Evolutionary conservation across 139 green algal genomes (phyloP), one percentile per base, ranked within the genome.

Genomic region (Haematococcus sp.): DNA sequence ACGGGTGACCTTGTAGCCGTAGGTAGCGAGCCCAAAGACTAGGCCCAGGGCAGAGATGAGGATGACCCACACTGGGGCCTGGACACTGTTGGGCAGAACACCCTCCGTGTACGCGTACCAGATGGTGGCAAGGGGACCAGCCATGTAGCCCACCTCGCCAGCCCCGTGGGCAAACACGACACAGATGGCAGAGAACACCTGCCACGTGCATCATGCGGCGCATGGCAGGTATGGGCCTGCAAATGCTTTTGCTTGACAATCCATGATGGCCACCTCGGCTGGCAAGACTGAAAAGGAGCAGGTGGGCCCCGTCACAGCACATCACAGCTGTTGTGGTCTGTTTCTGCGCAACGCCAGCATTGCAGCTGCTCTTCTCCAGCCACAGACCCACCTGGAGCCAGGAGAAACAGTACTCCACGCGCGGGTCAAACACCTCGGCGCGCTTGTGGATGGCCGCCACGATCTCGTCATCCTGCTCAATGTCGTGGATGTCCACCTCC

Each of bases 331-430:
- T n/a, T n/a, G n/a, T n/a, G n/a, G n/a, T n/a, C n/a, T n/a, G n/a
- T n/a, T n/a, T n/a, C n/a, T n/a, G n/a, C n/a, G n/a, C n/a, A n/a
- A n/a, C n/a, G n/a, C n/a, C n/a, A n/a, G n/a, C n/a, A n/a, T n/a
- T n/a, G n/a, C n/a, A 55, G 17, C 46, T 23, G 46, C 46, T 17
- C 46, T 23, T 5, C 54, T 11, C 11, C 23, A 25, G 54, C 54
- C 22, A 61, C 23, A 28, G 5, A 61, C 54, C 15, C 73, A 78
- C 88, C 83, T 78, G 89, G 27, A 91, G 79, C 69, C 87, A 89
- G 40, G 51, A 63, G 84, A 93, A 93, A 49, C 76, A 59, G 32
- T 77, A 67, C 81, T 94, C 89, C 3, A 84, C 82, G 31, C 78
- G 76, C 20, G 83, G 73, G 70, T 86, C 78, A 59, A 91, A 91